Base-by-base conservation (phyloP, 1,284 basidiomycete genomes). In the Moesziomyces sp. region DNA sequence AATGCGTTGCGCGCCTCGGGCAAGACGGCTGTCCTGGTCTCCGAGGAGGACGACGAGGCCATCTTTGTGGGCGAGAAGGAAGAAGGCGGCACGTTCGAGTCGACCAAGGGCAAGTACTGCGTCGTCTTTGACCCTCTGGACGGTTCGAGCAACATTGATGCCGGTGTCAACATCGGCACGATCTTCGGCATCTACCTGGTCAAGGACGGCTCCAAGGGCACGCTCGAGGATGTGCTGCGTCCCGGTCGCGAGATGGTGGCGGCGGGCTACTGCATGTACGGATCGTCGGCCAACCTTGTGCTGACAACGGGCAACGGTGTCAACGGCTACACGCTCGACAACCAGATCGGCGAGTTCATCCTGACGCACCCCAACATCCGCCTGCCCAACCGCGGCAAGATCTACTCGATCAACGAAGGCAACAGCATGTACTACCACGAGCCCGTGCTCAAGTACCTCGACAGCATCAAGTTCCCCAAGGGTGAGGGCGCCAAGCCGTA, bases 381-480 rank as follows among this genome's bases (percentile, higher is more conserved):
- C 85, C 92, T 99, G 76, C 97, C 97, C 7, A 79, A 89, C 24
- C 91, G 97, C 60, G 97, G 97, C 77, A 99, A 99, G 88, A 99
- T 99, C 84, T 99, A 99, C 88, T 98, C 95, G 19, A 96, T 98
- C 89, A 99, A 99, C 86, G 97, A 99, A 87, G 96, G 96, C 74
- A 99, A 99, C 87, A 90, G 93, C 56, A 88, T 92, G 88, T 95
- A 94, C 87, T 99, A 97, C 88, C 88, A 97, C 86, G 87, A 90
- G 52, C 80, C 77, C 38, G 78, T 82, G 19, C 59, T 78, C 76
- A 89, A 91, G 65, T 99, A 98, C 87, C 89, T 99, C 72, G 91
- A 97, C 74, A 93, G 91, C 77, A 93, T 99, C 89, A 99, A 99
- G 86, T 96, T 72, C 77, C 79, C 81, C 45, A 75, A 77, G 65